Conservation (phyloP, 768 basidiomycete genomes). For the Amanita rubescens region DNA sequence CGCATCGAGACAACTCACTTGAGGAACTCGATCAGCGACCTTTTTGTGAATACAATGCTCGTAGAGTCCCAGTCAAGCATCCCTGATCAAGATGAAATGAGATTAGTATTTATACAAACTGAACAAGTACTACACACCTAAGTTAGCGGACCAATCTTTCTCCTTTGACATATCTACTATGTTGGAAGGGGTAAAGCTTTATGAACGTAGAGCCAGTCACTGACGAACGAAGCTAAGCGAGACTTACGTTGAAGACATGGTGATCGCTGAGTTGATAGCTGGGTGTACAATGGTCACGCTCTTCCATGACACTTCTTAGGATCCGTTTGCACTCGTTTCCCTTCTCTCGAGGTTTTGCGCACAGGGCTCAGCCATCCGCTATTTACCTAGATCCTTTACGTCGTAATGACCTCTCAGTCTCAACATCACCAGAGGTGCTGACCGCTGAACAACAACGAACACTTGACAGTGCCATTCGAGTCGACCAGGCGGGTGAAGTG, state of each 20-base stretch:
- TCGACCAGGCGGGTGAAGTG: constrained; percentile 94
- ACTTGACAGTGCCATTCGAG: constrained; percentile 67
- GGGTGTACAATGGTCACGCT: neutral
- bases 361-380: neutral
- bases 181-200: constrained; percentile 52
- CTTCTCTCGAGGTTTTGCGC: neutral
- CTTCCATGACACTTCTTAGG: neutral
- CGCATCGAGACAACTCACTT: constrained; percentile 38
- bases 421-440: constrained; percentile 50
- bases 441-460: constrained; percentile 37
- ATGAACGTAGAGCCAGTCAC: neutral
- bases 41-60: constrained; percentile 73
- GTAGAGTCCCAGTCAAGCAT: constrained; percentile 79
- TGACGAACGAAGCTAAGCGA: neutral
- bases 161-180: constrained; percentile 58
- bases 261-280: constrained; percentile 6
- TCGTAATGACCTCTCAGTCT: constrained; percentile 22
- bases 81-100: constrained; percentile 31
- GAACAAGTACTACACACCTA: constrained; percentile 57
- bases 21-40: constrained; percentile 68
- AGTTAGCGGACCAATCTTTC: constrained; percentile 61
- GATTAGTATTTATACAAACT: neutral
- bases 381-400: neutral
- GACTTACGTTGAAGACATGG: constrained; percentile 37
- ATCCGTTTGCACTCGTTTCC: neutral